Base-by-base conservation (phyloP, 805 yeast genomes). In the Saccharomycopsis capsularis region DNA sequence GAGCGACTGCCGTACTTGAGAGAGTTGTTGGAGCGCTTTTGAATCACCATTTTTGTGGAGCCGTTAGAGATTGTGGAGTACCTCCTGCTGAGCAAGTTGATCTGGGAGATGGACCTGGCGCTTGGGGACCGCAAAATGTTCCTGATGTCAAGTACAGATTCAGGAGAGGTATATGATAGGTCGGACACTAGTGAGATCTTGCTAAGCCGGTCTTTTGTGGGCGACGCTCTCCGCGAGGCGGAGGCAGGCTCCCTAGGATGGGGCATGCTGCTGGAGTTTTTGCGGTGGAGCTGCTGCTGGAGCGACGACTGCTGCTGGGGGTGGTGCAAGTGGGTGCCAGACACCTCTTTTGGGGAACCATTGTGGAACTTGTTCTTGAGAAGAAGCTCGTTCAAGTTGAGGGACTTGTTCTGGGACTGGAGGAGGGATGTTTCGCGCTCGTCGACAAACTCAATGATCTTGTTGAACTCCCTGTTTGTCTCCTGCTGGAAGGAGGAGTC, bases 401-500 rank as follows among this genome's bases (percentile, higher is more conserved):
- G 23, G 15, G 44, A 21, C n/a, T 40, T 25, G 38, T 44, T 27
- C 40, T 42, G 41, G 4, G 42, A 7, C 21, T 4, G 35, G 11
- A 46, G 38, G 9, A 45, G 18, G 11, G 25, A 27, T 16, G 41
- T 37, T 37, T 52, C 50, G 2, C 25, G 23, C 24, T 46, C 52
- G 19, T 34, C 25, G 11, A 43, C 55, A 3, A 44, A 42, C 25
- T 46, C 53, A n/a, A 52, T 47, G 16, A 52, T 52, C 41, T 43
- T 48, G 18, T 48, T 52, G 24, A 52, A 50, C 34, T 52, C 55
- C 16, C 46, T 13, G 27, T 50, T 52, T 2, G 55, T 52, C 29
- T 52, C 55, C 21, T 44, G 15, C 38, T 52, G 55, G 42, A 52
- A 52, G 9, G 51, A 46, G 15, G 51, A 46, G 35, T 46, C 53